These are phyloP conservation scores for Cordia subcordata DNA, from an alignment of 257 asterid genomes.

Conservation along the genomic window DNA sequence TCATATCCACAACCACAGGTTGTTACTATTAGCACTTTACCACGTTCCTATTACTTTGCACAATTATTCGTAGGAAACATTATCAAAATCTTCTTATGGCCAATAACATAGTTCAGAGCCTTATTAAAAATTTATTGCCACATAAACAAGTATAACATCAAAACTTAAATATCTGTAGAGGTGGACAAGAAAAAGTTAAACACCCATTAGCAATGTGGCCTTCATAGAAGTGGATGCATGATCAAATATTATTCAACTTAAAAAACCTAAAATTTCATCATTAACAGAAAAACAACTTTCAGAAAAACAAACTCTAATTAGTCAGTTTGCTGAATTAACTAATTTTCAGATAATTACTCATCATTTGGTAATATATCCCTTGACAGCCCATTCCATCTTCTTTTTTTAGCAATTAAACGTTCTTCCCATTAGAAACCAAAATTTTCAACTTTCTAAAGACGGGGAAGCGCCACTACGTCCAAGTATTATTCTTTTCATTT, in stretches of 20 bases:
- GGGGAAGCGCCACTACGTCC: too few relatives aligned
- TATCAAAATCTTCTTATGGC: too few relatives aligned
- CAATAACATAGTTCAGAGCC: too few relatives aligned
- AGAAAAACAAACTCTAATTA: too few relatives aligned
- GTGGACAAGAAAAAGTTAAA: not conserved
- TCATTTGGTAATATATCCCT: not conserved
- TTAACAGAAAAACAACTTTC: not conserved
- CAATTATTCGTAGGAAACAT: too few relatives aligned
- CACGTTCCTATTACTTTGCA: too few relatives aligned
- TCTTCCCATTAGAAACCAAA: too few relatives aligned
- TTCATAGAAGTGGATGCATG: not conserved
- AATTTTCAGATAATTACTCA: not conserved
- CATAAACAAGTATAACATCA: too few relatives aligned
- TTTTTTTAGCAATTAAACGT: not conserved
- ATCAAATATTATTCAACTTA: not conserved
- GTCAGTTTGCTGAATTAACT: not conserved
- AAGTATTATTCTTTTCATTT: conserved; percentile 14
- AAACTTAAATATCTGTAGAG: not conserved
- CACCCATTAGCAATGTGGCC: not conserved
- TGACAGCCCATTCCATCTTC: not conserved
- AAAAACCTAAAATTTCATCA: not conserved
- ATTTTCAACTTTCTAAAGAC: too few relatives aligned
- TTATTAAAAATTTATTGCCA: too few relatives aligned
- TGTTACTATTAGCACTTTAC: too few relatives aligned
- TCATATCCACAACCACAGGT: too few relatives aligned